phyloP scores from a whole-genome alignment of 352 stramenopile genomes.

The Lagenidium sp. region DNA sequence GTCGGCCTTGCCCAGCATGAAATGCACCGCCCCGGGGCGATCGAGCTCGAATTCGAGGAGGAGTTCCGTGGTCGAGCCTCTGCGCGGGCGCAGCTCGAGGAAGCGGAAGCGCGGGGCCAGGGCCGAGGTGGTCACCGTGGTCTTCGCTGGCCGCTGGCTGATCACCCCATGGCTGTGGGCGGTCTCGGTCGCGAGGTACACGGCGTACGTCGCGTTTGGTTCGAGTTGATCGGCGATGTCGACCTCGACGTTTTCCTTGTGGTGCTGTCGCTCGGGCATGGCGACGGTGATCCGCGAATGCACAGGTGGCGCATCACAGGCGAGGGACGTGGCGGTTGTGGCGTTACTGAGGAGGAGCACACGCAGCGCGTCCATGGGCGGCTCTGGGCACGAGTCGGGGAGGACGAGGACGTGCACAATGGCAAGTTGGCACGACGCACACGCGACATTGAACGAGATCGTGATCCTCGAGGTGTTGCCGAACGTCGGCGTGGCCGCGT shows the following conservation, averaged over 20 bases:
- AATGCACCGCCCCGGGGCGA: conserved; percentile 61
- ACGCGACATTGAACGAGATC: conserved; percentile 46
- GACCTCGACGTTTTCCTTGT: neutral
- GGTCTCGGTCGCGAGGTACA: conserved; percentile 49
- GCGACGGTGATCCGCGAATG: neutral
- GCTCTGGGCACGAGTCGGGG: conserved; percentile 18
- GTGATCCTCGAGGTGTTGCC: conserved; percentile 44
- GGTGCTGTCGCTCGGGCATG: conserved; percentile 5
- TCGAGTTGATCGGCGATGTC: conserved; percentile 14
- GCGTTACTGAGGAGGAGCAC: neutral
- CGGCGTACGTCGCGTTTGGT: conserved; percentile 38
- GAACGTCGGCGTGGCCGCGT: conserved; percentile 34
- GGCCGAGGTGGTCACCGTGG: conserved; percentile 30
- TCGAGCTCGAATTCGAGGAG: conserved; percentile 46
- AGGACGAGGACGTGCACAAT: conserved; percentile 49
- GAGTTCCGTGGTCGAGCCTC: conserved; percentile 69
- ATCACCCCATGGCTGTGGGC: conserved; percentile 42
- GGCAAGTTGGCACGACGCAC: conserved; percentile 30
- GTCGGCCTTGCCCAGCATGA: conserved; percentile 39
- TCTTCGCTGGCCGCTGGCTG: conserved; percentile 30
- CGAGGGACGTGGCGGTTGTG: neutral
- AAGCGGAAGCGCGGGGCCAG: conserved; percentile 34
- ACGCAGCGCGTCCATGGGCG: conserved; percentile 8
- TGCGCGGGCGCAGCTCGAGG: conserved; percentile 34
- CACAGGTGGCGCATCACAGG: neutral